Evolutionary conservation across 148 eudicot species (phyloP).

Genomic region (Suaeda aralocaspica): DNA sequence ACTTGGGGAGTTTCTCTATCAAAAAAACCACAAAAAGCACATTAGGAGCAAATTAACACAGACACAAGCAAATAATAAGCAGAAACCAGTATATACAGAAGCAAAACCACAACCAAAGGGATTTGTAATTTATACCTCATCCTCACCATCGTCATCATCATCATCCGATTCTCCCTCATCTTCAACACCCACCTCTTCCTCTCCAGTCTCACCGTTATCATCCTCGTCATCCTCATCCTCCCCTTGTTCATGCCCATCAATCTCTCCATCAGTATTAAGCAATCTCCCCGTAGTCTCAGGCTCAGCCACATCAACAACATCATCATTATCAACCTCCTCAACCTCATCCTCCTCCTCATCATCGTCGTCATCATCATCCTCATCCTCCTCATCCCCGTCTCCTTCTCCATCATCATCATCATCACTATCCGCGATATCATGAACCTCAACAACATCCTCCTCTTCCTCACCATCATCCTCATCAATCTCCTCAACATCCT

Average conservation of each 20-base stretch:
- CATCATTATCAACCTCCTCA: conserved; percentile 64
- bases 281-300: conserved; percentile 43
- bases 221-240: conserved; percentile 71
- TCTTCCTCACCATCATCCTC: conserved; percentile 31
- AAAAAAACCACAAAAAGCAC: neutral
- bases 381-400: conserved; percentile 42
- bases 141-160: conserved; percentile 48
- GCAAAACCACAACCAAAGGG: neutral
- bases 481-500: conserved; percentile 35
- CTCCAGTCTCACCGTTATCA: conserved; percentile 74
- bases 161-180: conserved; percentile 52
- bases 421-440: conserved; percentile 40
- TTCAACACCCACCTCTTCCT: conserved; percentile 51
- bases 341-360: conserved; percentile 62
- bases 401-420: conserved; percentile 49
- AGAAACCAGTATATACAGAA: neutral
- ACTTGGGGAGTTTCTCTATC: neutral
- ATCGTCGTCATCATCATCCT: conserved; percentile 45
- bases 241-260: conserved; percentile 86
- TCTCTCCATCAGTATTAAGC: conserved; percentile 58
- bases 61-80: neutral
- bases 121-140: conserved; percentile 35
- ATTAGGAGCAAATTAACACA: neutral
- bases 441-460: conserved; percentile 38
- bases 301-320: conserved; percentile 48